Base-by-base conservation (phyloP, 2,329 filamentous ascomycete species). In the Coniella lustricola region DNA sequence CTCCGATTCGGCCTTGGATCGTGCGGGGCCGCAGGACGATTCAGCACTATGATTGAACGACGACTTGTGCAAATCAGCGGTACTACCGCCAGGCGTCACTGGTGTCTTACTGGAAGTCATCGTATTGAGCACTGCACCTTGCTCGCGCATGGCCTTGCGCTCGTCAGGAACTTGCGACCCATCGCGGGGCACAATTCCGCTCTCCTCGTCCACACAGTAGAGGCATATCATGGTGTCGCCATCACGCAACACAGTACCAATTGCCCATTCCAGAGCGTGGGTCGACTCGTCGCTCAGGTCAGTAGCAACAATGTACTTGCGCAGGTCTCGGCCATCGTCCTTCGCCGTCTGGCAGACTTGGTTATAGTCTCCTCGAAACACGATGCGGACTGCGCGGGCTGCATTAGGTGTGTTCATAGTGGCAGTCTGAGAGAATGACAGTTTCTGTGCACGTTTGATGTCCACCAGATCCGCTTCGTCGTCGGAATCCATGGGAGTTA, bases 221-320 rank as follows among this genome's bases (percentile, higher is more conserved):
- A 97, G 88, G 2, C 89, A 90, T 53, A 96, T 82, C 32, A 98
- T 75, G 0, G 91, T 97, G 63, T 98, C 93, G 7, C 93, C 93
- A 58, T 97, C 90, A 42, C 93, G 81, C 25, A 98, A 74, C 5
- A 97, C 90, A 0, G 91, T 97, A 7, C 93, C 93, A 48, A 98
- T 90, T 0, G 91, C 93, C 93, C 93, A 98, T 65, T 98, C 93
- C 29, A 98, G 74, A 1, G 93, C 93, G 64, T 97, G 94, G 7
- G 88, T 87, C 4, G 91, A 90, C 68, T 98, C 93, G 33, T 93
- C 87, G 57, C 90, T 96, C 3, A 97, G 71, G 65, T 98, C 93
- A 0, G 89, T 96, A 3, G 93, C 91, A n/a, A 96, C 90, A 14
- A 98, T 72, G 62, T 97, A 98, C 59, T 93, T 94, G 46, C 93